Evolutionary conservation across 805 yeast species (phyloP).

Genomic region (Myxozyma kluyveri): DNA sequence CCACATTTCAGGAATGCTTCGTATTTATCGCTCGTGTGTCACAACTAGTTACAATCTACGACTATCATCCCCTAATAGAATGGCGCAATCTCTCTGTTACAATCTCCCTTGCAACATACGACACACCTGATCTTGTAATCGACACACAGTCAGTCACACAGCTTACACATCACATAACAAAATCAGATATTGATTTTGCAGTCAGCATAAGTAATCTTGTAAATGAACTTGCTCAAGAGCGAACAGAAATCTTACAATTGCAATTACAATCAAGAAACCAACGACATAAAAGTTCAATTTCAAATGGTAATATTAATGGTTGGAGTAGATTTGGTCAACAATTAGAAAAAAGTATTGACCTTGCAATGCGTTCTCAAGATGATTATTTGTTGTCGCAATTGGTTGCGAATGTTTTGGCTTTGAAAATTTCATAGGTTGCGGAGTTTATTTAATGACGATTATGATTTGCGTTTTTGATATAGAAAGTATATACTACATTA

Average conservation of each 20-base stretch:
- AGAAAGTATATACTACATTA: too few relatives aligned
- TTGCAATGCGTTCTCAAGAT: slow-evolving; percentile 7
- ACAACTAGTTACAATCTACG: slow-evolving; percentile 4
- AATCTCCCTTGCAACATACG: slow-evolving; percentile 12
- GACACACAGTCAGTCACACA: too few relatives aligned
- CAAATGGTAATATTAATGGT: too few relatives aligned
- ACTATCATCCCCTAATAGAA: slow-evolving; percentile 15
- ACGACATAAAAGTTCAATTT: too few relatives aligned
- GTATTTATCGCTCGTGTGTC: slow-evolving; percentile 12
- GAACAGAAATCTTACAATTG: too few relatives aligned
- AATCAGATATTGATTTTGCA: slow-evolving; percentile 13
- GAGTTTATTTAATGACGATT: too few relatives aligned
- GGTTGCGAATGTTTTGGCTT: slow-evolving; percentile 6
- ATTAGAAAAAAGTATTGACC: not conserved
- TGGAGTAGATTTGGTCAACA: not conserved
- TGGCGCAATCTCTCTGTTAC: slow-evolving; percentile 8
- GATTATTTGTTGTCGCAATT: slow-evolving; percentile 7
- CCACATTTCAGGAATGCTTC: slow-evolving; percentile 13
- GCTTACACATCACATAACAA: slow-evolving; percentile 11
- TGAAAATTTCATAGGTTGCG: not conserved
- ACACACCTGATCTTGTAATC: too few relatives aligned
- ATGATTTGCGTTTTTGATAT: too few relatives aligned
- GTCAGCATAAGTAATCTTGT: not conserved
- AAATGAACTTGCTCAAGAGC: slow-evolving; percentile 1
- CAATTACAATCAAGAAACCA: too few relatives aligned